These are phyloP conservation scores for Cornus florida DNA, from an alignment of 148 eudicot species.

Conservation along the genomic window DNA sequence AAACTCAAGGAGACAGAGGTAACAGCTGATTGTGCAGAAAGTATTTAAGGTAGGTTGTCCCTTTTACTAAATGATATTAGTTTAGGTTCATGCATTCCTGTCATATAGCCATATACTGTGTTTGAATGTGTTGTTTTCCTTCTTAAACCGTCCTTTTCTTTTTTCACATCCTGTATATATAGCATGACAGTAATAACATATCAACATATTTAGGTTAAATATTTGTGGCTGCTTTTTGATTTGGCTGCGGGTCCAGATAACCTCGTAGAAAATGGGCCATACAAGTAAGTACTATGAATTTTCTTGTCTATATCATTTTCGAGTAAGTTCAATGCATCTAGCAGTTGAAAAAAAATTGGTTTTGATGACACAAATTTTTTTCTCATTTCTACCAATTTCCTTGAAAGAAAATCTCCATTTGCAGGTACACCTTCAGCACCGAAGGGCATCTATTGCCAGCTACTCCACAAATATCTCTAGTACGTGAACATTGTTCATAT, in stretches of 20 bases:
- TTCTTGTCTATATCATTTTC: neutral
- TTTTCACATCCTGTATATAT: neutral
- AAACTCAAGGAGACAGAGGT: neutral
- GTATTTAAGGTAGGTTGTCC: no score
- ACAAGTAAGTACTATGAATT: slow-evolving; percentile 58
- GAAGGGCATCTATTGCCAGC: slow-evolving; percentile 93
- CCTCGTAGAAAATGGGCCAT: slow-evolving; percentile 95
- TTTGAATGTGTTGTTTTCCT: neutral
- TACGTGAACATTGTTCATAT: slow-evolving; percentile 77
- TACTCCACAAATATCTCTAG: slow-evolving; percentile 87
- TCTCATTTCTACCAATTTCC: neutral
- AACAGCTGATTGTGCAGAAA: neutral
- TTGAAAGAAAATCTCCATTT: slow-evolving; percentile 7
- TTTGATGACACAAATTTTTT: neutral
- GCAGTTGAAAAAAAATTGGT: neutral
- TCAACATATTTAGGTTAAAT: slow-evolving; percentile 67
- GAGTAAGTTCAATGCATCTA: neutral
- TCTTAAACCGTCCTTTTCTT: neutral
- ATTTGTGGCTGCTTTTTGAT: slow-evolving; percentile 97
- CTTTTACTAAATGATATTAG: no score
- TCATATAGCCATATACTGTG: neutral
- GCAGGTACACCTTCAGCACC: slow-evolving; percentile 91
- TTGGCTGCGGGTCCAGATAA: slow-evolving; percentile 97
- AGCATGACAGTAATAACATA: neutral
- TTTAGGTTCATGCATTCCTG: neutral